Evolutionary conservation across 2,329 filamentous ascomycete species (phyloP).

Genomic region (Nemania serpens): DNA sequence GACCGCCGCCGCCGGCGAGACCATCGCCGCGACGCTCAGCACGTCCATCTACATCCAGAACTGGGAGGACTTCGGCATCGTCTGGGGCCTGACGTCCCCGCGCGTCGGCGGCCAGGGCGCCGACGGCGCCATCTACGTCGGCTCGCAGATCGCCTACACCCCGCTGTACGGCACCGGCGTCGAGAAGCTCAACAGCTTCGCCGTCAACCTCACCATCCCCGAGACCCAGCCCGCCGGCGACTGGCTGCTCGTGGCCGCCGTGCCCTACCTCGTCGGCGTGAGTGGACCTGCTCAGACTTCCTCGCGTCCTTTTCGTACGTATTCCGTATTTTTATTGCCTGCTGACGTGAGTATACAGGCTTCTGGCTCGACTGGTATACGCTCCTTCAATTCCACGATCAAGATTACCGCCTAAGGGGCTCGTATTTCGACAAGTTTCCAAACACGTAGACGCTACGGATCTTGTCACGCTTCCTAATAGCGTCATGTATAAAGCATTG

Average conservation of each 20-base stretch:
- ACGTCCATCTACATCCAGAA: conserved; percentile 43
- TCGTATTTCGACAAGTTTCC: background rate
- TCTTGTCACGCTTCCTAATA: background rate
- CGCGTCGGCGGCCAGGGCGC: conserved; percentile 15
- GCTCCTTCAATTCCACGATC: conserved; percentile 28
- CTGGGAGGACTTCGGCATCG: conserved; percentile 42
- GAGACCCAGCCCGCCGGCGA: conserved; percentile 27
- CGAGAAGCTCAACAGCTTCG: conserved; percentile 33
- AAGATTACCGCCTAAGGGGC: conserved; percentile 21
- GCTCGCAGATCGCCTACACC: conserved; percentile 39
- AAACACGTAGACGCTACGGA: background rate
- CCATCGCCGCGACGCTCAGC: conserved; percentile 34
- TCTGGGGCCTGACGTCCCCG: conserved; percentile 37
- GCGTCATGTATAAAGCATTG: background rate
- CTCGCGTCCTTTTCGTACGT: too few species aligned
- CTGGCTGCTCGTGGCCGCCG: conserved; percentile 35
- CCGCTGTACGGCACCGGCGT: conserved; percentile 32
- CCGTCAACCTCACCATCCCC: conserved; percentile 30
- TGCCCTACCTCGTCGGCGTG: conserved; percentile 40
- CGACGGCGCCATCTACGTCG: conserved; percentile 35
- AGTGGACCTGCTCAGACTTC: conserved; percentile 18
- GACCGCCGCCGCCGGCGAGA: conserved; percentile 33
- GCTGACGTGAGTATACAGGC: conserved; percentile 30
- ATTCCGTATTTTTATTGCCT: background rate
- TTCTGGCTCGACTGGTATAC: conserved; percentile 31